phyloP scores from a whole-genome alignment of 441 rosid genomes.

The Brassica balearica region DNA sequence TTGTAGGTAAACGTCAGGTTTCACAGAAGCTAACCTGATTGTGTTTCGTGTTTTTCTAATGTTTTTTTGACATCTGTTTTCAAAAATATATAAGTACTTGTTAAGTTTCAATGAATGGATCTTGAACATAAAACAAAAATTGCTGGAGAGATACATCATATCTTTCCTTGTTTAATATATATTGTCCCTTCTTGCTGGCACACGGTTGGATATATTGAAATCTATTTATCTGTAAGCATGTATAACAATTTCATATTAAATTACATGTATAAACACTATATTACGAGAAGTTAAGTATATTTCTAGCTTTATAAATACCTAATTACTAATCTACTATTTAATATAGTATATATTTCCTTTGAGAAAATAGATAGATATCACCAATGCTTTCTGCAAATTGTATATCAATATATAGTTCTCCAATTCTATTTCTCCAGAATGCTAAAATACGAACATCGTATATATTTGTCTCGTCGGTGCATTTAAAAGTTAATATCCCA shows the following conservation, averaged over 20 bases:
- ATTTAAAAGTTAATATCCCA: conserved; percentile 19
- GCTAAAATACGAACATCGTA: background rate
- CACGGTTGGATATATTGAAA: conserved; percentile 34
- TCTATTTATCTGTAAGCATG: conserved; percentile 14
- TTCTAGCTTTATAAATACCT: background rate
- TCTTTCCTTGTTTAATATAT: conserved; percentile 12
- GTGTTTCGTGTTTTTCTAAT: conserved; percentile 6
- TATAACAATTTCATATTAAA: background rate
- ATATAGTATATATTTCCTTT: background rate
- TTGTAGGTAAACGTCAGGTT: conserved; percentile 23
- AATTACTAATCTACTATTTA: background rate
- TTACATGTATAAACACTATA: background rate
- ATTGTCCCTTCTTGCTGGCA: conserved; percentile 38
- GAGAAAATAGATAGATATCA: background rate
- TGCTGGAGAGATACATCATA: conserved; percentile 37
- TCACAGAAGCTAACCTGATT: conserved; percentile 29
- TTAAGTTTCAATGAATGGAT: background rate
- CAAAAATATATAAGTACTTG: background rate
- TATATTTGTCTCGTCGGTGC: conserved; percentile 40
- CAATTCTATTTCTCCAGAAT: background rate
- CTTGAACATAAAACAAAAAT: background rate
- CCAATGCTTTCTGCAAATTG: background rate
- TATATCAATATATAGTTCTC: background rate
- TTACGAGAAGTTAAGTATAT: background rate
- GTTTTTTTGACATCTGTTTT: background rate